These are phyloP conservation scores for Amanita rubescens DNA, from an alignment of 768 basidiomycete species.

Conservation along the genomic window DNA sequence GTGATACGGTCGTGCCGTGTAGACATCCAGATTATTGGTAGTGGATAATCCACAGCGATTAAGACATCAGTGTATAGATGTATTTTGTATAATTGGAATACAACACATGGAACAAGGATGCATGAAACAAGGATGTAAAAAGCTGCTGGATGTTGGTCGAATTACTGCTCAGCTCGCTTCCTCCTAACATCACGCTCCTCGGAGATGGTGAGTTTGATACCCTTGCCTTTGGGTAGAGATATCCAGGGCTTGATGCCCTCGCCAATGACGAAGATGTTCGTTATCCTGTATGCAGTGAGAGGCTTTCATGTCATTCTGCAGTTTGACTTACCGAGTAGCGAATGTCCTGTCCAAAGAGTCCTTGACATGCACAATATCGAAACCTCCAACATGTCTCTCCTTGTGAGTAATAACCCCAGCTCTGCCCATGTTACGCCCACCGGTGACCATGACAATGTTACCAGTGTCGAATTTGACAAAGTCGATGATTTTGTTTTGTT, in stretches of 20 bases:
- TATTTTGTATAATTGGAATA: constrained; percentile 28
- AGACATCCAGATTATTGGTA: constrained; percentile 45
- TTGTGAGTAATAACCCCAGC: constrained; percentile 93
- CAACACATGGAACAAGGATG: constrained; percentile 32
- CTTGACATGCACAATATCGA: constrained; percentile 98
- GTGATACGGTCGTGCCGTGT: constrained; percentile 29
- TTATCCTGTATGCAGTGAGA: constrained; percentile 46
- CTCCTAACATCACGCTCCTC: constrained; percentile 94
- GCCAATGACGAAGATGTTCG: constrained; percentile 98
- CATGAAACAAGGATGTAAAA: constrained; percentile 19
- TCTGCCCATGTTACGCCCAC: constrained; percentile 99
- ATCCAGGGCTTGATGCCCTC: constrained; percentile 95
- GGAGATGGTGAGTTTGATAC: constrained; percentile 93
- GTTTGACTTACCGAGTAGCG: constrained; percentile 78
- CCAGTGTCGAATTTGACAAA: constrained; percentile 96
- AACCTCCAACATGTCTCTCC: constrained; percentile 97
- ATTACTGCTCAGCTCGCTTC: constrained; percentile 64
- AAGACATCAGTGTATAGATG: not conserved
- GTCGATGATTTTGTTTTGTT: constrained; percentile 88
- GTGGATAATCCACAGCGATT: constrained; percentile 4
- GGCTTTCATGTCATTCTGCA: not conserved
- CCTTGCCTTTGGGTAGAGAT: constrained; percentile 96
- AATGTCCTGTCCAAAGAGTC: constrained; percentile 94
- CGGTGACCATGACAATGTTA: constrained; percentile 96
- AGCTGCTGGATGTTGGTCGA: constrained; percentile 13